Conservation (phyloP, 441 rosid genomes). For the Adansonia gregorii region DNA sequence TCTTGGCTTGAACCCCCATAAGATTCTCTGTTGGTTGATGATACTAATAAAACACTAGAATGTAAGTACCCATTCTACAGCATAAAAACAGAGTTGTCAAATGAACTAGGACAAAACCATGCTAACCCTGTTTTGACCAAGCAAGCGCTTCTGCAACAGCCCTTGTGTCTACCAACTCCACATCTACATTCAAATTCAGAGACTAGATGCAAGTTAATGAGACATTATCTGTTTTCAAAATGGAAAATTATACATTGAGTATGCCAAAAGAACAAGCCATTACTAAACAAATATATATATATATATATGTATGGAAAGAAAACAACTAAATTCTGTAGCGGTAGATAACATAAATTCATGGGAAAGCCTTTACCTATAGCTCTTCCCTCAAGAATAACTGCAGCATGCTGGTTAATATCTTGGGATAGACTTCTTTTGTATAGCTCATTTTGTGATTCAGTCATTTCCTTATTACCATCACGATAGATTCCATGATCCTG, state of each 20-base stretch:
- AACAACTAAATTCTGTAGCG: neutral
- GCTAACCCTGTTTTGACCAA: slow-evolving; percentile 68
- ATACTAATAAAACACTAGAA: slow-evolving; percentile 35
- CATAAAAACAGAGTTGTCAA: slow-evolving; percentile 22
- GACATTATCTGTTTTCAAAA: slow-evolving; percentile 16
- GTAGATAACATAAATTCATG: slow-evolving; percentile 23
- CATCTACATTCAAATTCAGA: slow-evolving; percentile 52
- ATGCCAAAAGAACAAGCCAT: neutral
- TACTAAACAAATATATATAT: slow-evolving; percentile 2
- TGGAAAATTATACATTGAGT: slow-evolving; percentile 1
- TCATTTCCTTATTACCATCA: slow-evolving; percentile 65
- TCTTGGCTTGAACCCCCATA: slow-evolving; percentile 50
- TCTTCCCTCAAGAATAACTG: slow-evolving; percentile 94
- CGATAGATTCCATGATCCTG: slow-evolving; percentile 86
- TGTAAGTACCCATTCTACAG: slow-evolving; percentile 22
- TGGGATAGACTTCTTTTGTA: slow-evolving; percentile 77
- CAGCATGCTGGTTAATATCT: slow-evolving; percentile 89
- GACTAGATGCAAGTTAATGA: slow-evolving; percentile 23
- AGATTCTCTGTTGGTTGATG: slow-evolving; percentile 49
- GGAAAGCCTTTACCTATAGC: slow-evolving; percentile 56
- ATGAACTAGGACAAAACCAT: slow-evolving; percentile 21
- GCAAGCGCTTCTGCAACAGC: slow-evolving; percentile 87
- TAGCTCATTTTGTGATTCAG: slow-evolving; percentile 57
- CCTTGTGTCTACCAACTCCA: slow-evolving; percentile 74
- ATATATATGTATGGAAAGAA: too few species aligned